A percentile compares a stretch with the other conserved stretches of the same genome.
Evolutionary conservation across 495 filamentous ascomycete species (phyloP).

Genomic region (Tetracladium setigerum): DNA sequence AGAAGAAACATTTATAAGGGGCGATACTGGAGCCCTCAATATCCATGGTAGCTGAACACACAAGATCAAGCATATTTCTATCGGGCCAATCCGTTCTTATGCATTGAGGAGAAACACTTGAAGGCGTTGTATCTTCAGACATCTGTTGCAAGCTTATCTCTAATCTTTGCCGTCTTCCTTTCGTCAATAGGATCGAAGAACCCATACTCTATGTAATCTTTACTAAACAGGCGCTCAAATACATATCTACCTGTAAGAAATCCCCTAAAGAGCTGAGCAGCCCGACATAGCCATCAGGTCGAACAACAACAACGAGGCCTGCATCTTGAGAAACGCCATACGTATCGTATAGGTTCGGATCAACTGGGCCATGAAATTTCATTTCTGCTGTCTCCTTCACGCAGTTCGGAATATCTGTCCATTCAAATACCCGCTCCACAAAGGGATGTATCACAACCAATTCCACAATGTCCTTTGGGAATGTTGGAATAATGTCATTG

Average conservation of each 20-base stretch:
- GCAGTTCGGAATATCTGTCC: conserved; percentile 20
- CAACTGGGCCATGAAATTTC: conserved; percentile 16
- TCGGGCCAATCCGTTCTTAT: no score
- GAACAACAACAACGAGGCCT: conserved; percentile 56
- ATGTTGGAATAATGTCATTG: conserved; percentile 5
- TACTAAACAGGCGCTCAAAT: no score
- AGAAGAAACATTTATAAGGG: no score
- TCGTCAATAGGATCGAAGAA: no score
- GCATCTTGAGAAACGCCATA: conserved; percentile 23
- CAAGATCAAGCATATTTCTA: no score
- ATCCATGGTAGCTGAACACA: no score
- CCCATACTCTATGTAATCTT: no score
- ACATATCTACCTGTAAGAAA: conserved; percentile 24
- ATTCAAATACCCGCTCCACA: conserved; percentile 13
- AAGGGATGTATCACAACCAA: conserved; percentile 19
- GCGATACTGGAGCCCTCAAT: no score
- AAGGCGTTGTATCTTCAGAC: no score
- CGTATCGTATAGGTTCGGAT: conserved; percentile 13
- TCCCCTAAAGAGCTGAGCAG: conserved; percentile 50
- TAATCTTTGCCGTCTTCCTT: no score
- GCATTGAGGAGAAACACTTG: no score
- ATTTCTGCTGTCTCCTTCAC: conserved; percentile 20
- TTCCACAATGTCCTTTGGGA: conserved; percentile 17
- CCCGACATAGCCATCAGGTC: conserved; percentile 65
- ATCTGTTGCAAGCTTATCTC: no score